phyloP scores from a whole-genome alignment of 306 rosid species.

The Acacia melanoxylon region DNA sequence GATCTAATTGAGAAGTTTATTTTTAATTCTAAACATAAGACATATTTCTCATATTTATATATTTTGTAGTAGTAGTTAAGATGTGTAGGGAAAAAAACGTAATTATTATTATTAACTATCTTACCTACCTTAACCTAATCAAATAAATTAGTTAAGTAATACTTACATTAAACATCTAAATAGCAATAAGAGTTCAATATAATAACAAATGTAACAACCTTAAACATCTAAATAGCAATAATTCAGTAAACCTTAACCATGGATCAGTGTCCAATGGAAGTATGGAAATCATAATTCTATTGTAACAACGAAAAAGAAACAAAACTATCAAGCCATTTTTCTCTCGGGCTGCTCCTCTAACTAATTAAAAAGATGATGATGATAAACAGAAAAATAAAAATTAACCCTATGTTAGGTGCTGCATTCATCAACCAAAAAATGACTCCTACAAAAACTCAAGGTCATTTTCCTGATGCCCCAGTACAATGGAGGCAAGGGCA shows the following conservation, averaged over 20 bases:
- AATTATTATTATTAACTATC: no score
- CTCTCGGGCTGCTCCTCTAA: not conserved
- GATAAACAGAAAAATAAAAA: not conserved
- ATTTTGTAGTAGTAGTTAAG: no score
- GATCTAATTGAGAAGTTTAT: no score
- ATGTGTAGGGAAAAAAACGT: no score
- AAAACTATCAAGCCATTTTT: not conserved
- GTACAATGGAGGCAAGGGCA: slow-evolving; percentile 70
- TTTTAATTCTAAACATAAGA: no score
- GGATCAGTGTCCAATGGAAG: not conserved
- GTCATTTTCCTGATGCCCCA: slow-evolving; percentile 68
- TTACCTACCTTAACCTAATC: no score
- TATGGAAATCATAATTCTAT: not conserved
- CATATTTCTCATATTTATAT: no score
- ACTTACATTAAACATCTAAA: no score
- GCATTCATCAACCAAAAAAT: not conserved
- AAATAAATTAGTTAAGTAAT: no score
- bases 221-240: not conserved
- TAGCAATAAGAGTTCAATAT: no score
- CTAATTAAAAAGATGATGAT: not conserved
- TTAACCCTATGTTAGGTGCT: not conserved
- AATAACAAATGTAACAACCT: no score
- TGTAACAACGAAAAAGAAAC: not conserved
- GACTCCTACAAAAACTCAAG: slow-evolving; percentile 44
- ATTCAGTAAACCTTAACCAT: not conserved